A percentile compares a stretch with the other conserved stretches of the same genome.
Evolutionary conservation across 805 yeast genomes (phyloP).

Genomic region (Hagleromyces aurorensis): DNA sequence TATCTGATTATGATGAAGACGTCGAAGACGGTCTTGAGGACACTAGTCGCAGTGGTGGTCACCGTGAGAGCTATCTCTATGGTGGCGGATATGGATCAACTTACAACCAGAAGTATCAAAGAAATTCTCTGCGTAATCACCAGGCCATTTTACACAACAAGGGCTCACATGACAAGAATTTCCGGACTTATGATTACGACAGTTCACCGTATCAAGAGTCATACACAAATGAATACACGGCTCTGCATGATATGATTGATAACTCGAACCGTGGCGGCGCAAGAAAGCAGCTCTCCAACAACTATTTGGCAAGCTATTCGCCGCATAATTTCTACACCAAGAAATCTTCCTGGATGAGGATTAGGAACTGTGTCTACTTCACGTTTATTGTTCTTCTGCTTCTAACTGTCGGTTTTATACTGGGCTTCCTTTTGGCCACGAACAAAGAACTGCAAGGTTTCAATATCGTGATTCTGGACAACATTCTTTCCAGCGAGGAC

Average conservation of each 20-base stretch:
- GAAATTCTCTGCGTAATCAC: too few relatives aligned
- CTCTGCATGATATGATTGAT: too few relatives aligned
- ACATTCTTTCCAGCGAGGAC: conserved; percentile 72
- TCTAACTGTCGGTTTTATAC: conserved; percentile 64
- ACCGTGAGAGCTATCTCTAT: conserved; percentile 1
- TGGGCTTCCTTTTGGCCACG: conserved; percentile 81
- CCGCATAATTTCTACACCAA: conserved; percentile 42
- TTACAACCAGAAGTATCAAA: too few relatives aligned
- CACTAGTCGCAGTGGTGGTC: conserved; percentile 14
- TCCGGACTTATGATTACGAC: too few relatives aligned
- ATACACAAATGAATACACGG: conserved; percentile 19
- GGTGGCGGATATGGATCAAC: conserved; percentile 1
- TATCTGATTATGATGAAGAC: conserved; percentile 29
- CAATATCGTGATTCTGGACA: conserved; percentile 51
- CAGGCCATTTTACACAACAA: too few relatives aligned
- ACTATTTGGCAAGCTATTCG: conserved; percentile 32
- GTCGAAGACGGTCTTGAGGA: conserved; percentile 17
- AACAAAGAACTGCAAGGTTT: conserved; percentile 74
- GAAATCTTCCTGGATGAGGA: conserved; percentile 25
- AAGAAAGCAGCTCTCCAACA: conserved; percentile 12
- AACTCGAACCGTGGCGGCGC: conserved; percentile 6
- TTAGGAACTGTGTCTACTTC: conserved; percentile 32
- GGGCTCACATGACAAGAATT: too few relatives aligned
- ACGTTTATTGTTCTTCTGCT: conserved; percentile 37
- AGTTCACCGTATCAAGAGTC: too few relatives aligned